Evolutionary conservation across 129 eudicot genomes (phyloP), one percentile per base, ranked within the genome.

Genomic region (Dittrichia graveolens): DNA sequence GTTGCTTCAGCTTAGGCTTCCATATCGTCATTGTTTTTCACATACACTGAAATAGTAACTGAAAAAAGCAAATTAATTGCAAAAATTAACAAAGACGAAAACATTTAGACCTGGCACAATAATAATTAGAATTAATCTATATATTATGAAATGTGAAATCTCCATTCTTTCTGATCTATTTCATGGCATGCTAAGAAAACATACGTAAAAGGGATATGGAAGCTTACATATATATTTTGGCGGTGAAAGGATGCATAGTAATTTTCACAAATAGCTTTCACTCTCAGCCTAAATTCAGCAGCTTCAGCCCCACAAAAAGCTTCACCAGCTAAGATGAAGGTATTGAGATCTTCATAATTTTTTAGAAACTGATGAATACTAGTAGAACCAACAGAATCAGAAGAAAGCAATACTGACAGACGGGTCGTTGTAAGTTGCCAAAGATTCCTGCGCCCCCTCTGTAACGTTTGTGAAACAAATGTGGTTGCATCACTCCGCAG

Each of bases 341-440:
- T 75, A 76, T 81, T 86, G 61, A 94, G 70, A 81, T 94, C 97
- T 72, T 90, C 96, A 83, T 94, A 90, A 67, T 84, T 79, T 82
- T 80, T 90, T 69, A 94, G 59, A 81, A 90, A 94, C 74, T 94
- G 96, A 78, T 94, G 97, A 83, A 91, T 88, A 75, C 99, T 94
- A 50, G 94, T 78, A 43, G 97, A 94, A 73, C 78, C 72, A 81
- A 84, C 92, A n/a, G 97, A 96, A 48, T 84, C 62, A 57, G 96
- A 94, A 19, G 97, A 94, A 75, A 94, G 97, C 83, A 94, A 78
- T 12, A 94, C 97, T 19, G 97, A 85, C 45, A 90, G 66, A 63
- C 99, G 99, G 68, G 94, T 94, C 72, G 99, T 78, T 62, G 85
- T 75, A 65, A 90, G 97, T 75, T 94, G 99, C 97, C 95, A 94